Evolutionary conservation across 345 rosid genomes (phyloP).

Genomic region (Sapria himalayana): DNA sequence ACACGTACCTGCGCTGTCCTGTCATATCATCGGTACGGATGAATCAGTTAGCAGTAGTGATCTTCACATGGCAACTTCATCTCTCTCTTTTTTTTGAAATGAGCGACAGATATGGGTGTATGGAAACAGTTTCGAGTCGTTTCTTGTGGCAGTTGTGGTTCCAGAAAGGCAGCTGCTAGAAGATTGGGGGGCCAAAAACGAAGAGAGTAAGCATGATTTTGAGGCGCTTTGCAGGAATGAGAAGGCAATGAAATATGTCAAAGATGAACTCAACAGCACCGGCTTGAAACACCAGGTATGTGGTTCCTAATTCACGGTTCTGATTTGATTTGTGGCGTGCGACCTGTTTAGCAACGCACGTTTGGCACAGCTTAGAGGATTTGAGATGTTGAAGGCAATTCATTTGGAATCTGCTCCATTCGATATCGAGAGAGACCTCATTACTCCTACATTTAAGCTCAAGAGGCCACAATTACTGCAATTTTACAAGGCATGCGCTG

Average conservation of each 20-base stretch:
- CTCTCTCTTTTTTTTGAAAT: background rate
- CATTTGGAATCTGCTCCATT: conserved; percentile 62
- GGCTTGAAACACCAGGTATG: conserved; percentile 51
- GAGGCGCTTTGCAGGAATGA: conserved; percentile 39
- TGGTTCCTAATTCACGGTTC: background rate
- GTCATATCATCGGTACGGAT: conserved; percentile 40
- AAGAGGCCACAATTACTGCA: conserved; percentile 84
- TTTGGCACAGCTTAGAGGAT: conserved; percentile 63
- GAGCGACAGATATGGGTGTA: conserved; percentile 63
- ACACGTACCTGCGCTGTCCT: conserved; percentile 51
- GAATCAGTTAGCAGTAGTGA: background rate
- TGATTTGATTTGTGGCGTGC: conserved; percentile 2
- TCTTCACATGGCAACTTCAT: background rate
- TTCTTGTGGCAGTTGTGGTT: conserved; percentile 61
- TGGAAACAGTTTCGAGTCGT: conserved; percentile 91
- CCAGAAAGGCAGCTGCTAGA: conserved; percentile 62
- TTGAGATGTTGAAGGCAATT: conserved; percentile 72
- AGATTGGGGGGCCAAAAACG: conserved; percentile 41
- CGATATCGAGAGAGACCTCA: conserved; percentile 64
- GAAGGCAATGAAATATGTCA: conserved; percentile 45
- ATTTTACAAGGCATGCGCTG: conserved; percentile 40
- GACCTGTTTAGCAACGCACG: conserved; percentile 4
- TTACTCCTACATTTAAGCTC: conserved; percentile 76
- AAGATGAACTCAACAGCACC: conserved; percentile 61
- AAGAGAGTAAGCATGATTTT: conserved; percentile 29